phyloP scores from a whole-genome alignment of 176 grass and related monocot species.

The Avena sativa region DNA sequence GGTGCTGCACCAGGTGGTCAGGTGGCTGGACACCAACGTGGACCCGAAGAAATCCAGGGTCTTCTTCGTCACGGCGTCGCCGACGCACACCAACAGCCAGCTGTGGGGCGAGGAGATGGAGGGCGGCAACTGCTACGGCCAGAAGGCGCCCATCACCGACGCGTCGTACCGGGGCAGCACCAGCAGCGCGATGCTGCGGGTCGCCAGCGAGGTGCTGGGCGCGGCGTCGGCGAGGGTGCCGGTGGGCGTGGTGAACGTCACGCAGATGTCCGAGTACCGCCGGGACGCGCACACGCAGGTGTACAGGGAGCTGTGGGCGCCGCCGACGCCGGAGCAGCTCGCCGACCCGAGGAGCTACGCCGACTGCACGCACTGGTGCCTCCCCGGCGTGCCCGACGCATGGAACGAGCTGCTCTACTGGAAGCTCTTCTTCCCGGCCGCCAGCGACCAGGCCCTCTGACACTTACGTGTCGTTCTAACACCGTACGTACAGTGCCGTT shows the following conservation, averaged over 20 bases:
- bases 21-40: constrained; percentile 61
- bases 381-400: constrained; percentile 73
- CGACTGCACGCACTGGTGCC: constrained; percentile 84
- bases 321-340: constrained; percentile 55
- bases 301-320: constrained; percentile 56
- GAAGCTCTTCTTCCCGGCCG: constrained; percentile 67
- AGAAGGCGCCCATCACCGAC: constrained; percentile 52
- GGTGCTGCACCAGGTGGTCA: constrained; percentile 56
- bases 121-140: constrained; percentile 60
- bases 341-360: constrained; percentile 63
- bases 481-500: neutral
- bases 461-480: constrained; percentile 24
- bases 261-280: constrained; percentile 65
- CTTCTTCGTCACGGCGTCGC: constrained; percentile 75
- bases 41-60: constrained; percentile 58
- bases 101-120: constrained; percentile 54
- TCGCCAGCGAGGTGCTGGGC: constrained; percentile 49
- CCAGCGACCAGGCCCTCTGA: constrained; percentile 52
- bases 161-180: constrained; percentile 51
- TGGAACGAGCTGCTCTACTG: constrained; percentile 83
- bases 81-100: constrained; percentile 57
- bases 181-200: constrained; percentile 51
- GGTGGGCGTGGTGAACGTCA: constrained; percentile 65
- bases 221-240: constrained; percentile 44
- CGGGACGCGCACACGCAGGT: constrained; percentile 64